These are phyloP conservation scores for Tetrastigma voinierianum DNA, from an alignment of 164 flowering plant species.

Conservation along the genomic window DNA sequence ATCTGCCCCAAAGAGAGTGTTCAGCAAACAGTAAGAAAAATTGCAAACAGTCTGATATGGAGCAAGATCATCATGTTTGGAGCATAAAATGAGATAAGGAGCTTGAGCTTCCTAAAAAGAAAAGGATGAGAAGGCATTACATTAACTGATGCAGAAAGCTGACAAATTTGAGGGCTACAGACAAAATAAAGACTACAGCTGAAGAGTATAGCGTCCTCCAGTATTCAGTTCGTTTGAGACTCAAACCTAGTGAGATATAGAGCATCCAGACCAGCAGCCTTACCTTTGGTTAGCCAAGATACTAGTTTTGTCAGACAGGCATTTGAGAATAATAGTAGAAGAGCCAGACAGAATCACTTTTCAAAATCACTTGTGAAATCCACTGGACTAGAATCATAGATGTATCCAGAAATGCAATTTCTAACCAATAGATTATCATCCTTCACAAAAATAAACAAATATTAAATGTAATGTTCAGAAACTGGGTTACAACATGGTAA, in stretches of 20 bases:
- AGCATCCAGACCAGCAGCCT: slow-evolving; percentile 57
- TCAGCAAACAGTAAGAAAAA: slow-evolving; percentile 44
- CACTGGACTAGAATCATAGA: slow-evolving; percentile 62
- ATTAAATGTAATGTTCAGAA: not conserved
- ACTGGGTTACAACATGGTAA: no score
- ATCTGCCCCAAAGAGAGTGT: slow-evolving; percentile 45
- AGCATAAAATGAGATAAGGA: slow-evolving; percentile 58
- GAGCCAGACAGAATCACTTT: slow-evolving; percentile 45
- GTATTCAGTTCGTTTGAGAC: slow-evolving; percentile 47
- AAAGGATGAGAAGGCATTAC: not conserved
- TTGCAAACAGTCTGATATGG: slow-evolving; percentile 35
- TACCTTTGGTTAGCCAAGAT: slow-evolving; percentile 57
- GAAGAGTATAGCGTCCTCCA: slow-evolving; percentile 57
- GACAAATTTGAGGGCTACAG: not conserved
- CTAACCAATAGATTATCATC: slow-evolving; percentile 44
- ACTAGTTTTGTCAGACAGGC: slow-evolving; percentile 52
- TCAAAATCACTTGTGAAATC: slow-evolving; percentile 61
- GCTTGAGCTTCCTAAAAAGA: slow-evolving; percentile 43
- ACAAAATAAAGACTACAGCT: slow-evolving; percentile 39
- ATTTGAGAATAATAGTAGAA: slow-evolving; percentile 38
- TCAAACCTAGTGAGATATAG: slow-evolving; percentile 57
- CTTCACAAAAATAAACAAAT: slow-evolving; percentile 26
- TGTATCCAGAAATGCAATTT: slow-evolving; percentile 50
- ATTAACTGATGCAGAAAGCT: not conserved
- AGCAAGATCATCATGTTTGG: slow-evolving; percentile 54